Base-by-base conservation (phyloP, 257 asterid species). In the Salvia rosmarinus region DNA sequence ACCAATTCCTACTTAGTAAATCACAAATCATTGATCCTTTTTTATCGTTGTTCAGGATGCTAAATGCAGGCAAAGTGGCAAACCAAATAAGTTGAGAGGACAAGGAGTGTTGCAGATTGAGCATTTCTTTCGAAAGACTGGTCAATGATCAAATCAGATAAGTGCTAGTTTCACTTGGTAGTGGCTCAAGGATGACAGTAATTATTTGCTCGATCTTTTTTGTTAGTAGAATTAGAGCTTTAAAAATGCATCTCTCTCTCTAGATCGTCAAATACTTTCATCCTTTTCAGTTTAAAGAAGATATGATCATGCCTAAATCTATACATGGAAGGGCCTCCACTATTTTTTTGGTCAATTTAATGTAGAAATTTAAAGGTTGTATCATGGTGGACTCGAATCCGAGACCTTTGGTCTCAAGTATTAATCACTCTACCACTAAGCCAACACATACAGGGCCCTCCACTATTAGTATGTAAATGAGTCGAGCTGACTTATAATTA, bases 101-200 rank as follows among this genome's bases (percentile, higher is more conserved):
- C 83, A 75, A 64, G 95, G 98, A 32, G 75, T 74, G 73, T 77
- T 87, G 89, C 91, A 84, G 87, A 87, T 91, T 20, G 96, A 95
- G 14, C 96, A 92, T 76, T 95, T 95, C 81, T 95, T 95, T 65
- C 88, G 80, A 68, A 89, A 67, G 83, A 74, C 86, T 57, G 80
- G 82, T n/a, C 67, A 77, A 63, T 81, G 84, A 60, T 54, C 59
- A 30, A 34, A 63, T 12, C 37, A 46, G 71, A 46, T 58, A 8
- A 64, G 54, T 57, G 63, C 13, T 47, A 42, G 43, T 55, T 49
- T 44, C 63, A 72, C 62, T 40, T 40, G 17, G 9, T 30, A 30
- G 55, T 37, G 20, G 42, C 52, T 65, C 19, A 65, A 70, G 50
- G 44, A 23, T 70, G 61, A 50, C 50, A 44, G 34, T 66, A 34